phyloP scores from a whole-genome alignment of 345 rosid species.

The Mercurialis annua region DNA sequence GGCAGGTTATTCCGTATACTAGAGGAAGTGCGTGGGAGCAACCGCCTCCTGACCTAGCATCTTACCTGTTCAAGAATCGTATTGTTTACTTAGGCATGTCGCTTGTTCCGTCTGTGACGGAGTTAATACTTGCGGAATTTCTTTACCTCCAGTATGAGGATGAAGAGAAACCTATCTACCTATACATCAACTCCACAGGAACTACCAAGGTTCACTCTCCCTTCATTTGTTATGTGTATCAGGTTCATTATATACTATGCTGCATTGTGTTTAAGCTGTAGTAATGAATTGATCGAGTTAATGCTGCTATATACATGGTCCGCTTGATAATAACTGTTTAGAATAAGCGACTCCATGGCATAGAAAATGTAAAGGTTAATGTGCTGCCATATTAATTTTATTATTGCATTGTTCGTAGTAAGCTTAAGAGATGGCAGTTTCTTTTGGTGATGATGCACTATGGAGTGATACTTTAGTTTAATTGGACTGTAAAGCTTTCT shows the following conservation, averaged over 20 bases:
- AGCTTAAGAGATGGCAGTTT: no score
- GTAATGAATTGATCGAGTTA: no score
- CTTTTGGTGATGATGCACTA: no score
- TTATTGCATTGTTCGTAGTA: no score
- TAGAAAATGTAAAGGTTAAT: background rate
- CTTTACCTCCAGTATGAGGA: constrained; percentile 89
- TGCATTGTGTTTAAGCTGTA: background rate
- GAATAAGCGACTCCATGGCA: background rate
- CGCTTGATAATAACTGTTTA: background rate
- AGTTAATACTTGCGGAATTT: constrained; percentile 78
- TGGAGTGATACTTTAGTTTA: no score
- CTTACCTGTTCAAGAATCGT: constrained; percentile 70
- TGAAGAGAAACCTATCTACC: constrained; percentile 75
- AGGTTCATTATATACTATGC: constrained; percentile 4
- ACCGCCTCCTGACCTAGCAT: constrained; percentile 93
- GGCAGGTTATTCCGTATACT: constrained; percentile 78
- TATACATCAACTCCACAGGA: constrained; percentile 93
- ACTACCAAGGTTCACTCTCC: constrained; percentile 60
- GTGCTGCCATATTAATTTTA: background rate
- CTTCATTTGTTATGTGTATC: constrained; percentile 2
- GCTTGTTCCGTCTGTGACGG: constrained; percentile 87
- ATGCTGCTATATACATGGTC: background rate
- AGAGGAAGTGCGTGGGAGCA: constrained; percentile 76
- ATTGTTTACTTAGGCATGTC: constrained; percentile 96
- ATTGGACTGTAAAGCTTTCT: no score